Conservation (phyloP, 1,284 basidiomycete species). For the Rhodotorula mucilaginosa region DNA sequence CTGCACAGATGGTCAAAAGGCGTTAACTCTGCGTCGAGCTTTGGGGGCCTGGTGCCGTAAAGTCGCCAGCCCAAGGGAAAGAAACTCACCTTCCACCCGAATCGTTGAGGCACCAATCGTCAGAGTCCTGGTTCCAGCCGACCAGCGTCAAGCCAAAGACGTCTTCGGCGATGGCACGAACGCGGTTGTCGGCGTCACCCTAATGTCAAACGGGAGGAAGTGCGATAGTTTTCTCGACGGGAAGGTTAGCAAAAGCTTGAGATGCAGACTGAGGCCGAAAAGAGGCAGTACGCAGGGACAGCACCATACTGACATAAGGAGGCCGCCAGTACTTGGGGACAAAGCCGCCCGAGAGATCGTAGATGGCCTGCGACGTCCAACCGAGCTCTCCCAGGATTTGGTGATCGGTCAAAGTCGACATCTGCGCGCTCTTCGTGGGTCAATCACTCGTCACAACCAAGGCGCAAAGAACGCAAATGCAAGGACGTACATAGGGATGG, state of each 20-base stretch:
- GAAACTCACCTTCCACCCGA: background rate
- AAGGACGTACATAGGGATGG: constrained; percentile 24
- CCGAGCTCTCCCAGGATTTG: constrained; percentile 74
- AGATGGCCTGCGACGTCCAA: constrained; percentile 77
- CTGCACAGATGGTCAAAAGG: background rate
- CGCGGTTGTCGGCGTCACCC: constrained; percentile 65
- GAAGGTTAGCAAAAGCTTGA: no score
- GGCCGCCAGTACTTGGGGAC: constrained; percentile 19
- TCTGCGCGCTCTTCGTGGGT: constrained; percentile 54
- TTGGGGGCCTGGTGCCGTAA: no score
- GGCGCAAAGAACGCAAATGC: background rate
- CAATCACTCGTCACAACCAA: background rate
- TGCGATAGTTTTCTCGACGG: no score
- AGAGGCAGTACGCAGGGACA: constrained; percentile 54
- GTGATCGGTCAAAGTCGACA: constrained; percentile 70
- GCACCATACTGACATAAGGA: constrained; percentile 52
- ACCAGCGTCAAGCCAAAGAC: constrained; percentile 32
- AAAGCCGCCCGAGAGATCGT: constrained; percentile 53
- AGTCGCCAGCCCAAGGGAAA: background rate
- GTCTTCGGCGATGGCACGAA: constrained; percentile 31
- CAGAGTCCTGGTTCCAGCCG: constrained; percentile 57
- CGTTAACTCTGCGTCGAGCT: background rate
- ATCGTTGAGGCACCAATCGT: constrained; percentile 47
- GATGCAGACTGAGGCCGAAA: no score
- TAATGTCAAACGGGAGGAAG: constrained; percentile 60